Base-by-base conservation (phyloP, 371 early-diverging fungal genomes). In the Actinomucor elegans region DNA sequence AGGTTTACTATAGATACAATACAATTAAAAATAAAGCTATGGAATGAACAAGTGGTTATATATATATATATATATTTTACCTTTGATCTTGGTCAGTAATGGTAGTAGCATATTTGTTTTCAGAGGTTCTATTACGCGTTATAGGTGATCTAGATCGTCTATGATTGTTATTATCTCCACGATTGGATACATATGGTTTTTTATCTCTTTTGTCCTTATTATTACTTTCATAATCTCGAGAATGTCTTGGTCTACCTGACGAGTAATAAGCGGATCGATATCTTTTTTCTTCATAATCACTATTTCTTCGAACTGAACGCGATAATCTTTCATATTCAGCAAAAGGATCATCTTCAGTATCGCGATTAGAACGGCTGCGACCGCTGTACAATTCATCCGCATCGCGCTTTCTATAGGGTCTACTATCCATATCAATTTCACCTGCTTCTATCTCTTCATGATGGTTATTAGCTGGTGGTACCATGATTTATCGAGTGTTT, bases 311-410 rank as follows among this genome's bases (percentile, higher is more conserved):
- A 14, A 38, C 46, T 33, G 44, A 45, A 37, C 59, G 59, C 12
- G 65, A 53, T 0, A 73, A 43, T 15, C 74, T 56, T 56, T 73
- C 74, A 23, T 73, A 73, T 56, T 73, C 74, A 14, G 48, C 70
- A 67, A 73, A 73, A 3, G 65, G 65, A 33, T 69, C 74, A 15
- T 67, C 69, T 40, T 48, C 60, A 5, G 32, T 5, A 26, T 27
- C 17, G 15, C n/a, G 8, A 27, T 12, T 28, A 38, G 20, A 12
- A 23, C 15, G 18, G 10, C 28, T 20, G 23, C 26, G 42, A 12
- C 12, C 23, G 7, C 15, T 24, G 34, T 55, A 48, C 11, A 37
- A 12, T 20, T 47, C 48, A 40, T 47, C 48, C 23, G 12, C 48
- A 11, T 18, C 33, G 26, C 51, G 58, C 14, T 57, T 52, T 33